Evolutionary conservation across 768 basidiomycete species (phyloP).

Genomic region (Dioszegia aurantiaca): DNA sequence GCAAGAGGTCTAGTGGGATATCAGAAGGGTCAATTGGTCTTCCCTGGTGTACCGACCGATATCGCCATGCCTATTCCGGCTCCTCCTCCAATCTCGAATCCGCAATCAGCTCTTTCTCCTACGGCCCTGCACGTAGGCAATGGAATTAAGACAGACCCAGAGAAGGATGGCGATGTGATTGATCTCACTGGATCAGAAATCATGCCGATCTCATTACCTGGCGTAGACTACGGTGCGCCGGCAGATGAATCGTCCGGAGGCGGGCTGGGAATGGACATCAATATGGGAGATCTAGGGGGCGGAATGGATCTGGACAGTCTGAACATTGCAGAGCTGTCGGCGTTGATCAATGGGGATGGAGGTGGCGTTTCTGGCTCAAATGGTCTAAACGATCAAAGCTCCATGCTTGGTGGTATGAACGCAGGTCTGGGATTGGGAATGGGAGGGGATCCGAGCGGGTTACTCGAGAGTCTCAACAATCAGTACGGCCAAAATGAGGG

Average conservation of each 20-base stretch:
- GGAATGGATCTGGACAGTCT: conserved; percentile 15
- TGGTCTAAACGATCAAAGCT: too few relatives aligned
- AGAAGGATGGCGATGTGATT: background rate
- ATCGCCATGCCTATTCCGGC: conserved; percentile 3
- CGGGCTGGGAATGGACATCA: background rate
- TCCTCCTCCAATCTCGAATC: too few relatives aligned
- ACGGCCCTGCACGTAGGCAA: too few relatives aligned
- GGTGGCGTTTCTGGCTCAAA: too few relatives aligned
- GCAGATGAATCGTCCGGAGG: background rate
- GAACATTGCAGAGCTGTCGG: conserved; percentile 19
- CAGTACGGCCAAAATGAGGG: too few relatives aligned
- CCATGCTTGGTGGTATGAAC: conserved; percentile 3
- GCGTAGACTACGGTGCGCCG: background rate
- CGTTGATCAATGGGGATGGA: conserved; percentile 20
- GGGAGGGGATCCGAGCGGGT: too few relatives aligned
- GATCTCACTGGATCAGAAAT: background rate
- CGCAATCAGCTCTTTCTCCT: too few relatives aligned
- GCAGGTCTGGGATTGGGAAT: background rate
- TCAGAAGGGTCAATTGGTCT: conserved; percentile 5
- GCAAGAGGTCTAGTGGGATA: conserved; percentile 7
- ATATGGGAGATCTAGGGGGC: background rate
- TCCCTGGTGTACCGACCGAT: conserved; percentile 11
- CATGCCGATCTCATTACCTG: conserved; percentile 5
- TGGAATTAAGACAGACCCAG: background rate
- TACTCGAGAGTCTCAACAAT: too few relatives aligned